Evolutionary conservation across 176 grass and related monocot genomes (phyloP).

Genomic region (Eleusine coracana): DNA sequence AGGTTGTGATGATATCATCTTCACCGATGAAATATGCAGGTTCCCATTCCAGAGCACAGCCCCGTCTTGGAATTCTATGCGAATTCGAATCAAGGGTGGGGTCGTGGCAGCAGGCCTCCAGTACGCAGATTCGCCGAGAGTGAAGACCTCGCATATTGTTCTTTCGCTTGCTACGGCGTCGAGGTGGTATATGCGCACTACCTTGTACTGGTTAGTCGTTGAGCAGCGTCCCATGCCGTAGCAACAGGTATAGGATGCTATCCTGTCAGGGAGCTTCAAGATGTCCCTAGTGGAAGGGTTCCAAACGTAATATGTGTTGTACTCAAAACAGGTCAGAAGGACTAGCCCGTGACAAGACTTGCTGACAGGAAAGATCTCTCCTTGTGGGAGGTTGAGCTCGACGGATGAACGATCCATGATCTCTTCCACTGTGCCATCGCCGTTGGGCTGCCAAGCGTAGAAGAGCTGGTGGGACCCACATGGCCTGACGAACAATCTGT

Average conservation of each 20-base stretch:
- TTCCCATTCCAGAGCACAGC: neutral
- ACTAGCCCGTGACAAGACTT: neutral
- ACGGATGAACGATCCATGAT: neutral
- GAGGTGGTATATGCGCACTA: neutral
- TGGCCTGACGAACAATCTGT: neutral
- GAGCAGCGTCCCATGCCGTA: neutral
- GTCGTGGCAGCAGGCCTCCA: neutral
- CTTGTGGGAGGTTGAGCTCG: neutral
- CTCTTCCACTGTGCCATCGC: neutral
- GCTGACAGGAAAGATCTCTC: neutral
- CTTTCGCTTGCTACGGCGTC: neutral
- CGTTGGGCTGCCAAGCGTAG: constrained; percentile 6
- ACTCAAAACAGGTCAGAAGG: neutral
- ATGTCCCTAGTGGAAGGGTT: neutral
- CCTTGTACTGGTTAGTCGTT: neutral
- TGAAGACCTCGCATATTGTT: neutral
- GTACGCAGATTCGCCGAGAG: neutral
- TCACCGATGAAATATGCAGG: neutral
- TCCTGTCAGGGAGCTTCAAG: neutral
- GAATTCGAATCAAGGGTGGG: neutral
- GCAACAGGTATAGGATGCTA: too few species aligned
- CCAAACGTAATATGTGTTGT: neutral
- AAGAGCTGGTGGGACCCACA: neutral
- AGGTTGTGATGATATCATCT: neutral
- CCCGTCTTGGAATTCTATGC: neutral